Evolutionary conservation across 1,139 yeast species (phyloP).

Genomic region (Meyerozyma sp.): DNA sequence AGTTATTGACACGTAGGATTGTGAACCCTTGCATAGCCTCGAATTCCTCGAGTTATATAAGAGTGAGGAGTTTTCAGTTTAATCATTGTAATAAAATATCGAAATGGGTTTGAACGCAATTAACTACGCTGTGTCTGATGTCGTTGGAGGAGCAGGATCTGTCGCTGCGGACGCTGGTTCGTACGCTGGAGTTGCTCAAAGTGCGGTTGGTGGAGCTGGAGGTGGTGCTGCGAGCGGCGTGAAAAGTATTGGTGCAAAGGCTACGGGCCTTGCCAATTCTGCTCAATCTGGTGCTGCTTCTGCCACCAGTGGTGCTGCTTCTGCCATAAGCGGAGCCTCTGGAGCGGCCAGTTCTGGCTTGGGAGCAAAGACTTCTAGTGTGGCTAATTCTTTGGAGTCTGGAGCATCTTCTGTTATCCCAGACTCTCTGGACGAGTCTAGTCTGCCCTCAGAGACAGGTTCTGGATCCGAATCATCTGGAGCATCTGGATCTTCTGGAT

Average conservation of each 20-base stretch:
- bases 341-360: background rate
- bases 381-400: too few species aligned
- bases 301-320: slow-evolving; percentile 1
- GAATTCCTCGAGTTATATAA: background rate
- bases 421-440: slow-evolving; percentile 1
- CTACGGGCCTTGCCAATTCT: slow-evolving; percentile 5
- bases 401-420: background rate
- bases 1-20: background rate
- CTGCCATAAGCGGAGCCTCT: background rate
- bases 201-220: slow-evolving; percentile 12
- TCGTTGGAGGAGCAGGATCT: slow-evolving; percentile 3
- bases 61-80: background rate
- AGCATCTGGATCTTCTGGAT: slow-evolving; percentile 8
- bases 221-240: slow-evolving; percentile 7
- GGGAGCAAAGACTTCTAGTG: too few species aligned
- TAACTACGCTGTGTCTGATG: slow-evolving; percentile 11
- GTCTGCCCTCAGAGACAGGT: slow-evolving; percentile 3
- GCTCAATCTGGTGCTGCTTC: slow-evolving; percentile 4
- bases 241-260: slow-evolving; percentile 6
- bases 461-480: slow-evolving; percentile 6
- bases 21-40: background rate
- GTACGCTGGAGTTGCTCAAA: slow-evolving; percentile 1
- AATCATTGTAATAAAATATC: too few species aligned
- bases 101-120: slow-evolving; percentile 11
- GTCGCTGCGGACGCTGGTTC: slow-evolving; percentile 4